Conservation (phyloP, 1,139 yeast species). For the Taphrina deformans region DNA sequence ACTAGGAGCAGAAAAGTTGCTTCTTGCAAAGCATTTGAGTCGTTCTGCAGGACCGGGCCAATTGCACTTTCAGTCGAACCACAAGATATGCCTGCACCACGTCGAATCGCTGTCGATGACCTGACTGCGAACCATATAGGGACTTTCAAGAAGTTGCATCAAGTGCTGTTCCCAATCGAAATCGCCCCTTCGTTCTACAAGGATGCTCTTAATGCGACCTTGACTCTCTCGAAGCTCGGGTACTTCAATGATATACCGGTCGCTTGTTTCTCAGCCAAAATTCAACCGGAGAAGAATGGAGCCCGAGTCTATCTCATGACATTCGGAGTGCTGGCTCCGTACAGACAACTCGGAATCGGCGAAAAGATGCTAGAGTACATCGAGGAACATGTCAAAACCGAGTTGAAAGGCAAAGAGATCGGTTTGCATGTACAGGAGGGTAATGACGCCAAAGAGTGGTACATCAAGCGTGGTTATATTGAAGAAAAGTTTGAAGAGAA, state of each 20-base stretch:
- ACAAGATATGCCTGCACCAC: conserved; percentile 52
- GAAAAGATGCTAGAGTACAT: conserved; percentile 21
- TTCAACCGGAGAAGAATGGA: conserved; percentile 30
- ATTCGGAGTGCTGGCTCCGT: conserved; percentile 36
- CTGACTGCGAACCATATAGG: conserved; percentile 33
- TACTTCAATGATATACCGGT: conserved; percentile 36
- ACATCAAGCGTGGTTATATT: conserved; percentile 19
- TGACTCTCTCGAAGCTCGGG: conserved; percentile 31
- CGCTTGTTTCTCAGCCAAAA: conserved; percentile 32
- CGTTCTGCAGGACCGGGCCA: too few species aligned
- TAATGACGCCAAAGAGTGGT: conserved; percentile 30
- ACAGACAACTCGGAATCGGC: conserved; percentile 33
- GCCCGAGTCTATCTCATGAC: conserved; percentile 32
- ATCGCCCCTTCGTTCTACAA: conserved; percentile 32
- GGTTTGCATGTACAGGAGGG: conserved; percentile 29
- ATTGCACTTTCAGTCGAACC: too few species aligned
- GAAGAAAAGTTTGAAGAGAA: conserved; percentile 20
- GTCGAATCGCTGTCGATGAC: conserved; percentile 42
- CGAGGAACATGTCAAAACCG: conserved; percentile 14
- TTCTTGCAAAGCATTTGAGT: too few species aligned
- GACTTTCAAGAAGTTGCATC: conserved; percentile 34
- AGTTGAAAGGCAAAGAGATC: conserved; percentile 21
- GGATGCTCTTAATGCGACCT: conserved; percentile 29
- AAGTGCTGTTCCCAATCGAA: conserved; percentile 32
- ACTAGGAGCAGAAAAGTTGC: too few species aligned